Percentiles rank a stretch among this genome's conserved stretches.
Conservation (phyloP, 2,329 filamentous ascomycete species). For the Venturia carpophila region DNA sequence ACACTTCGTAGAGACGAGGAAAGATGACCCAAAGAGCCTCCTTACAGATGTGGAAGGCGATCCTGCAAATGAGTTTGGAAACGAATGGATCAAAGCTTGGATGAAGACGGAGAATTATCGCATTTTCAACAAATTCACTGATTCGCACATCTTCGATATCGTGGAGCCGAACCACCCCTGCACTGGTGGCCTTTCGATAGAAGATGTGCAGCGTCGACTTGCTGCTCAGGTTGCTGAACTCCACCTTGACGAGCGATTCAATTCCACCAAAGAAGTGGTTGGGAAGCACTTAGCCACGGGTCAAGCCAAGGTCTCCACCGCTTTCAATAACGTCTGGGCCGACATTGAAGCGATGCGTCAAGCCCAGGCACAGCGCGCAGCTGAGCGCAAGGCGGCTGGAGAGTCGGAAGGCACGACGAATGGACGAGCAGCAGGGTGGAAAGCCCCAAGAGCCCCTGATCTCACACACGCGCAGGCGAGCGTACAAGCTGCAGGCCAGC, state of each 20-base stretch:
- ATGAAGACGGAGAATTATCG: conserved; percentile 80
- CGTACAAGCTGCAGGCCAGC: conserved; percentile 45
- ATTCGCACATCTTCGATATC: conserved; percentile 87
- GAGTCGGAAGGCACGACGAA: conserved; percentile 20
- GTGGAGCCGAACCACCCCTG: conserved; percentile 90
- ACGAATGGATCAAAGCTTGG: conserved; percentile 85
- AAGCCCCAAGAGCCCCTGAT: conserved; percentile 37
- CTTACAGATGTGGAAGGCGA: conserved; percentile 66
- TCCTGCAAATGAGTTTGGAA: conserved; percentile 73
- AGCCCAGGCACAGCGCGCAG: conserved; percentile 56
- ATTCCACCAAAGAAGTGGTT: conserved; percentile 72
- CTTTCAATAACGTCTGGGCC: conserved; percentile 81
- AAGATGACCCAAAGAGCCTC: conserved; percentile 50
- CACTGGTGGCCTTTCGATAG: conserved; percentile 83
- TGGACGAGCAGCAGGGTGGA: conserved; percentile 9
- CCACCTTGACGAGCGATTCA: conserved; percentile 84
- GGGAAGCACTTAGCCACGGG: conserved; percentile 86
- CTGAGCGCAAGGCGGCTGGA: conserved; percentile 44
- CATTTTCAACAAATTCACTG: conserved; percentile 66
- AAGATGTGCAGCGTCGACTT: conserved; percentile 85
- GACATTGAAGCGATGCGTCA: conserved; percentile 80
- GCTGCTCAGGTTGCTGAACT: conserved; percentile 89
- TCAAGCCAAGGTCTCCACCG: conserved; percentile 75
- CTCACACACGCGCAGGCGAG: conserved; percentile 48
- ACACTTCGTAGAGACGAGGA: conserved; percentile 37